Evolutionary conservation across 2,329 filamentous ascomycete species (phyloP).

Genomic region (Sordariomycetes sp.): DNA sequence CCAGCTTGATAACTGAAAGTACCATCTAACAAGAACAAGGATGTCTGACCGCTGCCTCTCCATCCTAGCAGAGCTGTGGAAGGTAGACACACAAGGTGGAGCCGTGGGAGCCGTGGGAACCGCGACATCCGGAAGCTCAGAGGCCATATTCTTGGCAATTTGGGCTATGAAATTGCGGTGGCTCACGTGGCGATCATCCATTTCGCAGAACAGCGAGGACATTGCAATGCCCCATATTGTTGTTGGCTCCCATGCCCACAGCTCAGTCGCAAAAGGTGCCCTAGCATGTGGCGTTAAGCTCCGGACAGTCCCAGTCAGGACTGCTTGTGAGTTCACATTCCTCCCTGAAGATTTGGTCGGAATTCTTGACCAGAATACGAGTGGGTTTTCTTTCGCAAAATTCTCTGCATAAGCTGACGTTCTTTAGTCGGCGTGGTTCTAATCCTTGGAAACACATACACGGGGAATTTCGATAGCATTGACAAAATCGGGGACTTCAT

Average conservation of each 20-base stretch:
- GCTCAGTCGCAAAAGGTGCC: background rate
- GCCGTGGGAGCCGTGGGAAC: background rate
- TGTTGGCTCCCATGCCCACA: background rate
- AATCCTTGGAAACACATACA: background rate
- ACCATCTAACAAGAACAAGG: background rate
- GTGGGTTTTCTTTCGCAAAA: too few species aligned
- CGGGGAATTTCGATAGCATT: background rate
- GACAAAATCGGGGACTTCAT: too few species aligned
- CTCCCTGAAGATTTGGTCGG: too few species aligned
- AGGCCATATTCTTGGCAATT: background rate
- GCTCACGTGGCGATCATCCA: too few species aligned
- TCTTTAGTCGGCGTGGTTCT: background rate
- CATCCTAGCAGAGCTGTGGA: background rate
- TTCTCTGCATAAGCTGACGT: too few species aligned
- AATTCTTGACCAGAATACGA: too few species aligned
- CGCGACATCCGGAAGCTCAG: background rate
- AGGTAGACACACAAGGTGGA: too few species aligned
- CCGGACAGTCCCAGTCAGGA: background rate
- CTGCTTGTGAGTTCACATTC: too few species aligned
- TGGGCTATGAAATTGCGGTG: background rate
- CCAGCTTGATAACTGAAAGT: background rate
- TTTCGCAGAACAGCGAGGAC: too few species aligned
- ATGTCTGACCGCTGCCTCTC: background rate
- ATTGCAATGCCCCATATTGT: background rate
- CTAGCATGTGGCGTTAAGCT: background rate